Evolutionary conservation across 1,139 yeast species (phyloP).

Genomic region (Yamadazyma siamensis): DNA sequence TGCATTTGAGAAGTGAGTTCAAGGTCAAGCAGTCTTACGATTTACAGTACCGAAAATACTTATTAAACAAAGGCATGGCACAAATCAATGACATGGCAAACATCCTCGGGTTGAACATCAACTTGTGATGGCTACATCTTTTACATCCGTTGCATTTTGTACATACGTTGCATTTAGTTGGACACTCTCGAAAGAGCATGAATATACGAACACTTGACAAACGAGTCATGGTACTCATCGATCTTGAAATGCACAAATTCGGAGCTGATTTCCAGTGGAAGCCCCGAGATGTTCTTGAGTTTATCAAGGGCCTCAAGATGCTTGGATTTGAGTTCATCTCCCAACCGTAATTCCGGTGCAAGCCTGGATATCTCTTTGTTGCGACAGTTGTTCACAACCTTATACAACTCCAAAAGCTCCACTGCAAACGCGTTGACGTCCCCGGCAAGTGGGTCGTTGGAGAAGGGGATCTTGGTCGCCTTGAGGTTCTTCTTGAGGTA

Average conservation of each 20-base stretch:
- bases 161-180: not conserved
- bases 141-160: not conserved
- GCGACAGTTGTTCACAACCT: constrained; percentile 10
- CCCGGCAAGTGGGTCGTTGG: constrained; percentile 9
- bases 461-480: constrained; percentile 19
- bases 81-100: constrained; percentile 26
- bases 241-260: constrained; percentile 9
- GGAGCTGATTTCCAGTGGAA: constrained; percentile 10
- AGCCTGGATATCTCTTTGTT: constrained; percentile 3
- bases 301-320: constrained; percentile 16
- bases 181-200: no score
- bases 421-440: constrained; percentile 22
- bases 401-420: constrained; percentile 25
- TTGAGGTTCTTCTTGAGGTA: constrained; percentile 31
- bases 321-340: constrained; percentile 3
- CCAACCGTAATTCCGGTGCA: constrained; percentile 12
- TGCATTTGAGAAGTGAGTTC: constrained; percentile 35
- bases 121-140: constrained; percentile 7
- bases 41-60: constrained; percentile 35
- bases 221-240: constrained; percentile 16
- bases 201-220: constrained; percentile 14
- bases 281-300: constrained; percentile 6
- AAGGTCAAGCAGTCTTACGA: constrained; percentile 24
- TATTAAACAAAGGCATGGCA: constrained; percentile 33
- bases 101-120: constrained; percentile 19